Percentiles rank a stretch among this genome's conserved stretches.
These are phyloP conservation scores for Psilocybe subaeruginosa DNA, from an alignment of 768 basidiomycete genomes.

Conservation along the genomic window DNA sequence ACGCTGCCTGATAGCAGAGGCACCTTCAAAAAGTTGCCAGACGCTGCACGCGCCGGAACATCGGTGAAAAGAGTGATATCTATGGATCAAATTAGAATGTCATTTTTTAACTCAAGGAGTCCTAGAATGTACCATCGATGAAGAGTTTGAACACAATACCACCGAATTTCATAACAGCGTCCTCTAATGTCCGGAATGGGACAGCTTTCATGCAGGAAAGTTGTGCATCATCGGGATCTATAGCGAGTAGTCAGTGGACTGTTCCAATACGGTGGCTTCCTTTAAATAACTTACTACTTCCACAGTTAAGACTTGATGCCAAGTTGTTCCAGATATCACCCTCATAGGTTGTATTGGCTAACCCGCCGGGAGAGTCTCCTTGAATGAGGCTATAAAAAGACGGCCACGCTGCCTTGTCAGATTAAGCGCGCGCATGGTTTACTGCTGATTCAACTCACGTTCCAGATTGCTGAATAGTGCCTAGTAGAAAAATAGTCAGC, in stretches of 20 bases:
- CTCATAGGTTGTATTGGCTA: conserved; percentile 17
- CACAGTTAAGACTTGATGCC: conserved; percentile 33
- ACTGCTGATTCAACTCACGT: conserved; percentile 24
- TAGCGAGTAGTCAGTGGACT: neutral
- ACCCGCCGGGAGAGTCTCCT: neutral
- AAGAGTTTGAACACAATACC: conserved; percentile 27
- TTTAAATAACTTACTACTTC: conserved; percentile 25
- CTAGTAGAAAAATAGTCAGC: conserved; percentile 13
- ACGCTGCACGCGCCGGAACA: conserved; percentile 19
- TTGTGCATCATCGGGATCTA: conserved; percentile 29
- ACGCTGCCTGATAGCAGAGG: conserved; percentile 30
- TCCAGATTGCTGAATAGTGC: conserved; percentile 31
- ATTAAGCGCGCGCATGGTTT: neutral
- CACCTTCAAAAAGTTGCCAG: conserved; percentile 30
- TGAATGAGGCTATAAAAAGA: conserved; percentile 14
- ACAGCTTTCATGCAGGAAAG: conserved; percentile 39
- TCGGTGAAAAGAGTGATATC: conserved; percentile 36
- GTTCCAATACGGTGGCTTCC: neutral
- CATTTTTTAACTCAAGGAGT: neutral
- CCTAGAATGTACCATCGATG: conserved; percentile 29
- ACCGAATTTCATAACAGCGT: conserved; percentile 33
- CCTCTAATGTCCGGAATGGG: conserved; percentile 30
- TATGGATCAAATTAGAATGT: conserved; percentile 13
- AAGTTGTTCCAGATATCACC: conserved; percentile 33
- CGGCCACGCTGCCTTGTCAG: neutral